phyloP scores from a whole-genome alignment of 345 rosid genomes.

The Carallia brachiata region DNA sequence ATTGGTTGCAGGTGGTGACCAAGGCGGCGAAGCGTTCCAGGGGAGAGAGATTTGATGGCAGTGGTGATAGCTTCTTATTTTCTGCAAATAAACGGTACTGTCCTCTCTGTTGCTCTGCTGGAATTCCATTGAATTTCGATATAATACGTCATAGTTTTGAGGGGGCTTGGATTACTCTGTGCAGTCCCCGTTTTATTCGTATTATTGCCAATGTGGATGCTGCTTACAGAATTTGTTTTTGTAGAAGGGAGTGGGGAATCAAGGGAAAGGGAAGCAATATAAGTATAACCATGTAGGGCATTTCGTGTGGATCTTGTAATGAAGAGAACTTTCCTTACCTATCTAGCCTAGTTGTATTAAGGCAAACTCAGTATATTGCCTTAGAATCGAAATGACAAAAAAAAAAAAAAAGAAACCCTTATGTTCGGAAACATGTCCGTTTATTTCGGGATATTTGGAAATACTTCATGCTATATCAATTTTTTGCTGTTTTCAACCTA shows the following conservation, averaged over 20 bases:
- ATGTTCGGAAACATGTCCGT: too few species aligned
- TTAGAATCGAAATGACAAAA: too few species aligned
- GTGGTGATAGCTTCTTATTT: slow-evolving; percentile 10
- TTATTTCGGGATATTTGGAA: too few species aligned
- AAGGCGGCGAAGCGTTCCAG: slow-evolving; percentile 35
- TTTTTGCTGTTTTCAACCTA: too few species aligned
- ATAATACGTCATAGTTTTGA: too few species aligned
- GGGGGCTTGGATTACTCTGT: not conserved
- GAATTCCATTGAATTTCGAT: too few species aligned
- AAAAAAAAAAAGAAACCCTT: not conserved
- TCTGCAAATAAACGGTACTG: slow-evolving; percentile 32
- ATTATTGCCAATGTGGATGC: not conserved
- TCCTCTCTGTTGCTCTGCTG: not conserved
- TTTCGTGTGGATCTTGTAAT: not conserved
- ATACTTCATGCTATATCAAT: too few species aligned
- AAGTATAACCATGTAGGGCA: too few species aligned
- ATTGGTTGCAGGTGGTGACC: slow-evolving; percentile 21
- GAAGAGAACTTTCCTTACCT: not conserved
- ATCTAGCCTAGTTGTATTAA: not conserved
- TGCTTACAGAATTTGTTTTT: not conserved
- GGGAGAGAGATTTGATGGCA: slow-evolving; percentile 21
- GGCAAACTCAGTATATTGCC: not conserved
- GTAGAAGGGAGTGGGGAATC: too few species aligned
- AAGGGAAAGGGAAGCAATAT: too few species aligned
- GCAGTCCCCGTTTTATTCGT: not conserved